Evolutionary conservation across 83 land plant species (phyloP).

Genomic region (Isoetes engelmannii): DNA sequence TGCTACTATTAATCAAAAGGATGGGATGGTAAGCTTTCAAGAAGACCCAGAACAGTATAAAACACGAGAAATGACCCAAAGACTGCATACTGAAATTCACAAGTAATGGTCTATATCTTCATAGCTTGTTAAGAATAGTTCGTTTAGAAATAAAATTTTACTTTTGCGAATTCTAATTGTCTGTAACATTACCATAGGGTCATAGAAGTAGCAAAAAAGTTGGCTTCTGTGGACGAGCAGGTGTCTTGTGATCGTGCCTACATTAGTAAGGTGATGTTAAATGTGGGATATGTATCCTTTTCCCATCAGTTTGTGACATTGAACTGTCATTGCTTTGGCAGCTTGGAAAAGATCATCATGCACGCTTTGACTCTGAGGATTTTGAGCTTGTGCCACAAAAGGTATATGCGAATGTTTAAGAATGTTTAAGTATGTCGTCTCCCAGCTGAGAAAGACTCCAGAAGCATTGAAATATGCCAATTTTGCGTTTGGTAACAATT

Average conservation of each 20-base stretch:
- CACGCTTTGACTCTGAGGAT: slow-evolving; percentile 85
- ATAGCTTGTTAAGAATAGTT: neutral
- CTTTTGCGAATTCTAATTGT: neutral
- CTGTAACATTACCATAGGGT: no score
- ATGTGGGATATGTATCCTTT: slow-evolving; percentile 4
- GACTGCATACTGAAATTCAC: slow-evolving; percentile 68
- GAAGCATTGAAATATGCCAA: no score
- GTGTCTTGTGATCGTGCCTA: slow-evolving; percentile 83
- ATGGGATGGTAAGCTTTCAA: slow-evolving; percentile 98
- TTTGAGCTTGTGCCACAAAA: slow-evolving; percentile 84
- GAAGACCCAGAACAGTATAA: slow-evolving; percentile 99
- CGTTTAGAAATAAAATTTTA: neutral
- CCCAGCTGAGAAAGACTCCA: no score
- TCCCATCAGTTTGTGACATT: neutral
- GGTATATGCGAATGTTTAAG: slow-evolving; percentile 26
- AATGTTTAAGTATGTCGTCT: neutral
- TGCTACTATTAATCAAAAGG: slow-evolving; percentile 98
- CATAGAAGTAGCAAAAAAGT: slow-evolving; percentile 45
- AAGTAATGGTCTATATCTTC: slow-evolving; percentile 42
- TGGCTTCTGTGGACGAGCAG: slow-evolving; percentile 64
- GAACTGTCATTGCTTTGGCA: slow-evolving; percentile 17
- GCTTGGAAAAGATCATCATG: slow-evolving; percentile 68
- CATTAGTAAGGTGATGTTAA: slow-evolving; percentile 55
- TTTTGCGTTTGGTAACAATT: no score
- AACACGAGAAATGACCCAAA: slow-evolving; percentile 78